Base-by-base conservation (phyloP, 495 filamentous ascomycete genomes). In the Mytilinidion resinicola region DNA sequence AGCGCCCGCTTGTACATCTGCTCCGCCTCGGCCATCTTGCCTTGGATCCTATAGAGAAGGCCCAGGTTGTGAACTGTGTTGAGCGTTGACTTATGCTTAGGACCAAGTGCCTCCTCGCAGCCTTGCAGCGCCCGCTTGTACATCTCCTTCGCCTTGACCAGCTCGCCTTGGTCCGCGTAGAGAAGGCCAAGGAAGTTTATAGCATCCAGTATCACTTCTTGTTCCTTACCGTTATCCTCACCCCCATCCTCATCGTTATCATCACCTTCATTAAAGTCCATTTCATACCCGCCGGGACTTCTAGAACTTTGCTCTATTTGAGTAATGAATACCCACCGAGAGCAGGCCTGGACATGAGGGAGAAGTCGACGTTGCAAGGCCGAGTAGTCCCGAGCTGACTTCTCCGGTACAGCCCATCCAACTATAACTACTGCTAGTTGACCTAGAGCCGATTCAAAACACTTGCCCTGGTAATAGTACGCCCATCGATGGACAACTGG, bases 241-340 rank as follows among this genome's bases (percentile, higher is more conserved):
- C 72, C 72, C 11, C 11, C 46, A 21, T 74, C 14, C 55, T 62
- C 33, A 2, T 12, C 21, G 41, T 64, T 59, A 37, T 56, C 51
- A n/a, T 36, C 52, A 42, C 47, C 64, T n/a, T n/a, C n/a, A n/a
- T n/a, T n/a, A n/a, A n/a, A n/a, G n/a, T n/a, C n/a, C n/a, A n/a
- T n/a, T n/a, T n/a, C n/a, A n/a, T n/a, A n/a, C n/a, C n/a, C n/a
- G n/a, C n/a, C n/a, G n/a, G n/a, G n/a, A n/a, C n/a, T n/a, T n/a
- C n/a, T n/a, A 12, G 61, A 39, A 51, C 61, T 68, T 51, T 57
- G 19, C 6, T 3, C 10, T 19, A 55, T 15, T 10, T 59, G 15
- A 6, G 10, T 30, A 15, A 5, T 19, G 8, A 35, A 14, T 12
- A 53, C 33, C 37, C 37, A 59, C 9, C 8, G 47, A 14, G 20